phyloP scores from a whole-genome alignment of 1,139 yeast genomes.

The Blastobotrys indianensis region DNA sequence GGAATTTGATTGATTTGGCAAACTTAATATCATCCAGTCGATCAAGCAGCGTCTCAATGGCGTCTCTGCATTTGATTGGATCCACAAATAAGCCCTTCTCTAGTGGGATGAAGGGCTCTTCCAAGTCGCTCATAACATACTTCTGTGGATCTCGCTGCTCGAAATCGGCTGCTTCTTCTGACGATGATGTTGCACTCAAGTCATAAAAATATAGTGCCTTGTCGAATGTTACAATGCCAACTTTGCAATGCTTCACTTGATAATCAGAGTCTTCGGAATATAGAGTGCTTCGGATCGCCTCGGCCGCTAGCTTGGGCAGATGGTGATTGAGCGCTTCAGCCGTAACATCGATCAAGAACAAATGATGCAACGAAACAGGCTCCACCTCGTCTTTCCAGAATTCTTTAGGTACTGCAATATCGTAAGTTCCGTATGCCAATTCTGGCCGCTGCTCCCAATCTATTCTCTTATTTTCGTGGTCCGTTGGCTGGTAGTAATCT shows the following conservation, averaged over 20 bases:
- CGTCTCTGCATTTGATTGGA: conserved; percentile 56
- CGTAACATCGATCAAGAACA: conserved; percentile 73
- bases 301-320: conserved; percentile 61
- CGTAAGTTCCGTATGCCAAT: conserved; percentile 77
- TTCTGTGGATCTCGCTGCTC: conserved; percentile 51
- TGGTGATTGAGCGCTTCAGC: conserved; percentile 57
- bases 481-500: conserved; percentile 62
- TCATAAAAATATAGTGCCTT: conserved; percentile 70
- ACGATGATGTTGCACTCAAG: conserved; percentile 28
- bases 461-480: conserved; percentile 52
- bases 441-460: conserved; percentile 71
- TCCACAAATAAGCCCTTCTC: conserved; percentile 74
- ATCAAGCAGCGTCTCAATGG: conserved; percentile 63
- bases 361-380: conserved; percentile 55
- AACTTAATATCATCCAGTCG: too few species aligned
- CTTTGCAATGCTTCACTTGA: conserved; percentile 41
- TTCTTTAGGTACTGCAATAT: conserved; percentile 66
- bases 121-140: conserved; percentile 63
- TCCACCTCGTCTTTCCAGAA: conserved; percentile 50
- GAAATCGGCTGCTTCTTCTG: conserved; percentile 31
- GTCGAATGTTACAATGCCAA: conserved; percentile 76
- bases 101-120: conserved; percentile 80
- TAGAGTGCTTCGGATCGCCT: conserved; percentile 61
- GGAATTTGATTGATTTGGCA: too few species aligned
- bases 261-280: conserved; percentile 31